These are phyloP conservation scores for Grosmannia serpens DNA, from an alignment of 2,329 filamentous ascomycete species.

Conservation along the genomic window DNA sequence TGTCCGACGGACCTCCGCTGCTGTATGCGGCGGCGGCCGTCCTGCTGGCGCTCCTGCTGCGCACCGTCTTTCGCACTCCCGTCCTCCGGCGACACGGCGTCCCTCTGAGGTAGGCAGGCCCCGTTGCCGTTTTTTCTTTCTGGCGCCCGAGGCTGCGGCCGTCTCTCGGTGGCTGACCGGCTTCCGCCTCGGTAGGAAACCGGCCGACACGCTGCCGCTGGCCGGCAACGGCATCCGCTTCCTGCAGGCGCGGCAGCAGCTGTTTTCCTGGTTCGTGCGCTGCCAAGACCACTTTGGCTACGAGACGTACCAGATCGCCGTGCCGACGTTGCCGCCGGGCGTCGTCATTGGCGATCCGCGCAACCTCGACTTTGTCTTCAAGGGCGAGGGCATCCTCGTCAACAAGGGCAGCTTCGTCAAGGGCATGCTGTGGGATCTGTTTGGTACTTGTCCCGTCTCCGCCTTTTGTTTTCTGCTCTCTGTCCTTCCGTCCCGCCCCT, in stretches of 20 bases:
- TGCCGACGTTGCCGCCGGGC: constrained; percentile 50
- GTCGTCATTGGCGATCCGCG: constrained; percentile 51
- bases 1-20: constrained; percentile 2
- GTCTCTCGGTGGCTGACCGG: neutral
- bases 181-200: constrained; percentile 22
- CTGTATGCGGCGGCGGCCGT: constrained; percentile 6
- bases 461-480: neutral
- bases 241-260: constrained; percentile 44
- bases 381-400: constrained; percentile 44
- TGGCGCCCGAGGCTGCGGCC: neutral
- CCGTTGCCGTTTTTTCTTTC: too few relatives aligned
- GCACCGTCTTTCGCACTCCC: constrained; percentile 8
- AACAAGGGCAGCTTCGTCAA: constrained; percentile 53
- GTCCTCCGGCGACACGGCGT: constrained; percentile 11
- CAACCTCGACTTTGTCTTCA: constrained; percentile 52
- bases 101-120: constrained; percentile 9
- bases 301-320: constrained; percentile 50
- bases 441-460: constrained; percentile 27
- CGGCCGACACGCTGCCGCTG: constrained; percentile 40
- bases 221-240: constrained; percentile 52
- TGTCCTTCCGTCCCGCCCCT: neutral
- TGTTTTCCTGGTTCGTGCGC: constrained; percentile 51
- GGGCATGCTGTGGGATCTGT: constrained; percentile 47
- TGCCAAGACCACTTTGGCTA: constrained; percentile 44
- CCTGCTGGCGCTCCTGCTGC: constrained; percentile 3